Evolutionary conservation across 2,329 filamentous ascomycete species (phyloP).

Genomic region (Aureobasidium mangrovei): DNA sequence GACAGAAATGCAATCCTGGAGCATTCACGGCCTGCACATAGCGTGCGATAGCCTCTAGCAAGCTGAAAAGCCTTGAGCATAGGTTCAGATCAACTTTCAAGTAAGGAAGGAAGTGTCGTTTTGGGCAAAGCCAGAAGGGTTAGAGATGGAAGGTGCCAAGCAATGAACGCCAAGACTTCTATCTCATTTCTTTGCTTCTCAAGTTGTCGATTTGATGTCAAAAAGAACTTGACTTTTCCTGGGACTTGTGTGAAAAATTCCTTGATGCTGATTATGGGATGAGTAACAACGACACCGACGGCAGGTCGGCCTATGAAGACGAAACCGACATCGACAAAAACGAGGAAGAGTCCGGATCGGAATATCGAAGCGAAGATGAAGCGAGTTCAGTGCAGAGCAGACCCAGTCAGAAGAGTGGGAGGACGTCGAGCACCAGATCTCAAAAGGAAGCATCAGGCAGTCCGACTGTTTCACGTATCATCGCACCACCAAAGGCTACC

Average conservation of each 20-base stretch:
- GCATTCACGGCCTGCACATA: background rate
- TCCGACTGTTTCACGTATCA: background rate
- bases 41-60: background rate
- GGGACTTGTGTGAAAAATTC: background rate
- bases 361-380: constrained; percentile 5
- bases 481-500: background rate
- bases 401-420: background rate
- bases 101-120: background rate
- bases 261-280: constrained; percentile 5
- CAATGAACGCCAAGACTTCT: constrained; percentile 7
- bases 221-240: background rate
- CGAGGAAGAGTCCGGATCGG: background rate
- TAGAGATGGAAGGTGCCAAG: background rate
- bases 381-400: background rate
- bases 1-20: too few relatives aligned
- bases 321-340: background rate
- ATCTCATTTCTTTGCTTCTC: background rate
- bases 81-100: too few relatives aligned
- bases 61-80: background rate
- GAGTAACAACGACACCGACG: constrained; percentile 6
- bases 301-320: background rate
- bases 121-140: background rate
- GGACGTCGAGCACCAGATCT: background rate
- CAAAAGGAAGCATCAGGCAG: background rate
- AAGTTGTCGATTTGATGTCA: constrained; percentile 4